Evolutionary conservation across 257 asterid genomes (phyloP).

Genomic region (Solanum etuberosum): DNA sequence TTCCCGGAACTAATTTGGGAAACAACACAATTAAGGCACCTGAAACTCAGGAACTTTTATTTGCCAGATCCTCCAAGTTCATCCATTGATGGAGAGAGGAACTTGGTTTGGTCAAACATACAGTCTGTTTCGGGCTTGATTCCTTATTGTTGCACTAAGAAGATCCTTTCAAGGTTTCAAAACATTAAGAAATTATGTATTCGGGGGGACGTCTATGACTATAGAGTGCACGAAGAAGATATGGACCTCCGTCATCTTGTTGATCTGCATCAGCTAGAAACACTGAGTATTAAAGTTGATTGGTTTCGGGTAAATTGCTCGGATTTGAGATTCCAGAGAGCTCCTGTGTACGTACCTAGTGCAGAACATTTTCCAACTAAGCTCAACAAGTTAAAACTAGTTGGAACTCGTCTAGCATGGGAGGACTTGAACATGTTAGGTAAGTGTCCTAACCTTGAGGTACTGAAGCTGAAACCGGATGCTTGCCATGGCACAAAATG

Average conservation of each 20-base stretch:
- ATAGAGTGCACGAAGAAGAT: neutral
- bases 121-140: neutral
- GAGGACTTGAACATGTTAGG: neutral
- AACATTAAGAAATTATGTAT: neutral
- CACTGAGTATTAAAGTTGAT: neutral
- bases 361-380: constrained; percentile 7
- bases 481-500: neutral
- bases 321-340: neutral
- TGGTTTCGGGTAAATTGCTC: too few relatives aligned
- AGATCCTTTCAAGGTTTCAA: neutral
- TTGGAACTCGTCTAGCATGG: neutral
- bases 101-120: neutral
- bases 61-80: neutral
- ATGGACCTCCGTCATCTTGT: neutral
- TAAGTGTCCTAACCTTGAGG: neutral
- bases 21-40: neutral
- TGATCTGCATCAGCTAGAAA: neutral
- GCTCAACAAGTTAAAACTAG: neutral
- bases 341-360: neutral
- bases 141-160: neutral
- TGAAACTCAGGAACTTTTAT: neutral
- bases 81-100: neutral
- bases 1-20: neutral
- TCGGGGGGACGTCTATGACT: neutral
- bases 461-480: neutral